Percentiles rank a stretch among this genome's conserved stretches.
These are phyloP conservation scores for Pittosporum tobira DNA, from an alignment of 129 eudicot species.

Conservation along the genomic window DNA sequence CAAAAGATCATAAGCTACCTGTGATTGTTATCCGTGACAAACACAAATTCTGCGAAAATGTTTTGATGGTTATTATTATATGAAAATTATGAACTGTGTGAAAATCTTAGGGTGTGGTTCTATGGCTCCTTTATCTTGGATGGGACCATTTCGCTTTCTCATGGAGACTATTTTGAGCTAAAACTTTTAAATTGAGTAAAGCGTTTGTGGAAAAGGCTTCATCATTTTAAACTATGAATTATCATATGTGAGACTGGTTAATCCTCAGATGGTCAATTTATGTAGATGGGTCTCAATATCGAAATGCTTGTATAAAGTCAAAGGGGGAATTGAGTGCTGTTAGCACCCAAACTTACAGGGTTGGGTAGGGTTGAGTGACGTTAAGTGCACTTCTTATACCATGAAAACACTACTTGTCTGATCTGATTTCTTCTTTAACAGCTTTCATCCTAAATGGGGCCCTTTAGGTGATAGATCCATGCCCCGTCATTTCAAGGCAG, in stretches of 20 bases:
- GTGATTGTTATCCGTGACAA: background rate
- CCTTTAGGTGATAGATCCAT: background rate
- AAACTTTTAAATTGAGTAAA: background rate
- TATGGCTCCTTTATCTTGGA: background rate
- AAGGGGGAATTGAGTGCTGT: too few species aligned
- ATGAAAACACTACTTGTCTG: background rate
- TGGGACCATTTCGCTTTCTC: background rate
- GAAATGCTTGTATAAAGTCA: background rate
- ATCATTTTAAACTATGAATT: background rate
- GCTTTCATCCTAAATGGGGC: background rate
- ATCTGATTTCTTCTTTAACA: background rate
- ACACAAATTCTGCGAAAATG: background rate
- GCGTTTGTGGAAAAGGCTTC: background rate
- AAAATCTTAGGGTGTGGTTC: background rate
- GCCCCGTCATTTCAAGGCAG: background rate
- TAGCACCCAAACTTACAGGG: background rate
- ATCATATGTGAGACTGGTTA: background rate
- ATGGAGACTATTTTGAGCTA: slow-evolving; percentile 1
- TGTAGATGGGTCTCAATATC: background rate
- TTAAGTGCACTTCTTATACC: background rate
- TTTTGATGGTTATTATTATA: background rate
- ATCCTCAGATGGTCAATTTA: background rate
- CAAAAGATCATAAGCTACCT: too few species aligned
- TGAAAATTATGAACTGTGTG: background rate
- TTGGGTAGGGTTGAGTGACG: background rate